Evolutionary conservation across 1,284 basidiomycete genomes (phyloP), one percentile per base, ranked within the genome.

Genomic region (Trichosporon asahii): DNA sequence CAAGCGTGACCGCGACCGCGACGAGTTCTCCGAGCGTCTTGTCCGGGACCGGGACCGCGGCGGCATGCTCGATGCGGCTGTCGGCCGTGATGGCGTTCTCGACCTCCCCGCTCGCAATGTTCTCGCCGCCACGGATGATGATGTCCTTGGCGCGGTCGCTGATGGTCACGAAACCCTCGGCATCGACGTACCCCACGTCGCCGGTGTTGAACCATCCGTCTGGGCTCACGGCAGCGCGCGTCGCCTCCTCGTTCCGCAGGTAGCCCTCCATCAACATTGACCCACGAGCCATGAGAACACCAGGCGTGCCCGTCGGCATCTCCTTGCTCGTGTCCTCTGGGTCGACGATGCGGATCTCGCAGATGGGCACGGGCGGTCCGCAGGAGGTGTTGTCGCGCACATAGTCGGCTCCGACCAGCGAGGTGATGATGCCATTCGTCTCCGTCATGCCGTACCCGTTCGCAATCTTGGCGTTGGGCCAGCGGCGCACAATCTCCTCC

Each of bases 141-240:
- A 82, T 75, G 70, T 82, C 80, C 46, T 73, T 73, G 11, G 63
- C 72, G 5, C 80, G 69, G 68, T 82, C 80, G 44, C 75, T 72
- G 68, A 82, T 78, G 67, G 76, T 79, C 40, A 82, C 35, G 68
- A 78, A 80, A 4, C 76, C 77, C 0, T 80, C 77, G 8, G 73
- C 60, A 67, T 81, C 81, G 15, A 80, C 44, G 65, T 63, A 76
- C 3, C 73, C 81, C 0, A 78, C 66, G 75, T 82, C 80, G 21
- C 80, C 80, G 3, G 80, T 78, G 73, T 82, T 77, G n/a, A 80
- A 68, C 80, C 80, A 82, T 18, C 80, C 80, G 18, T 81, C 77
- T 6, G 40, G 18, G 65, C 79, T 77, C 5, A 70, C 27, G 8
- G 67, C 65, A 37, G 55, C 68, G 27, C 55, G 53, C 18, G 69